Conservation (phyloP, 768 basidiomycete genomes). For the Pulveroboletus frians region DNA sequence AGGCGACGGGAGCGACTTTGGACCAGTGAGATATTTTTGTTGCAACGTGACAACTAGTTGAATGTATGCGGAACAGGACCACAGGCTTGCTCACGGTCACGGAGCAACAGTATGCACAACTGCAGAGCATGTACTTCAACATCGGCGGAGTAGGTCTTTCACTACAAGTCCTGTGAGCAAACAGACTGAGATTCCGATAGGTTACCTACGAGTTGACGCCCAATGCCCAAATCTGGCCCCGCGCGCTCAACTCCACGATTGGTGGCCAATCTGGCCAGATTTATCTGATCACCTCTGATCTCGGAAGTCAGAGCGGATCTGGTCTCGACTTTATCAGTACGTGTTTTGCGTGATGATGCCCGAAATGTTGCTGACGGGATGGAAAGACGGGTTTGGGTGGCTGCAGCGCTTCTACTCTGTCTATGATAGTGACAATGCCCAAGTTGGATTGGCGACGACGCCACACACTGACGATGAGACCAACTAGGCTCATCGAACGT, state of each 20-base stretch:
- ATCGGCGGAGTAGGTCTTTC: slow-evolving; percentile 38
- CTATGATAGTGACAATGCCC: slow-evolving; percentile 35
- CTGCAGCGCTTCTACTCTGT: slow-evolving; percentile 59
- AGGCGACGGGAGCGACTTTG: slow-evolving; percentile 46
- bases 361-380: background rate
- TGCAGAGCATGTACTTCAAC: slow-evolving; percentile 49
- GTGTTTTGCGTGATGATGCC: slow-evolving; percentile 9
- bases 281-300: slow-evolving; percentile 52
- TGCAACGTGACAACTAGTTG: too few species aligned
- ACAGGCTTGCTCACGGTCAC: slow-evolving; percentile 57
- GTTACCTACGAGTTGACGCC: slow-evolving; percentile 50
- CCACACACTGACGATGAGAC: slow-evolving; percentile 41
- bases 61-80: slow-evolving; percentile 24
- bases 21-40: slow-evolving; percentile 38
- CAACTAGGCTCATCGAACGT: slow-evolving; percentile 23
- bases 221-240: slow-evolving; percentile 70
- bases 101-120: slow-evolving; percentile 39
- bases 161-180: background rate
- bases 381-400: slow-evolving; percentile 50
- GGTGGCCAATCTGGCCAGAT: slow-evolving; percentile 49
- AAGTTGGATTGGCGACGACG: slow-evolving; percentile 26
- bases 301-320: slow-evolving; percentile 45
- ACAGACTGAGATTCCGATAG: slow-evolving; percentile 22
- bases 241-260: slow-evolving; percentile 49
- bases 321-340: slow-evolving; percentile 64